phyloP scores from a whole-genome alignment of 2,329 filamentous ascomycete genomes.

The Trichoderma cornu-damae region DNA sequence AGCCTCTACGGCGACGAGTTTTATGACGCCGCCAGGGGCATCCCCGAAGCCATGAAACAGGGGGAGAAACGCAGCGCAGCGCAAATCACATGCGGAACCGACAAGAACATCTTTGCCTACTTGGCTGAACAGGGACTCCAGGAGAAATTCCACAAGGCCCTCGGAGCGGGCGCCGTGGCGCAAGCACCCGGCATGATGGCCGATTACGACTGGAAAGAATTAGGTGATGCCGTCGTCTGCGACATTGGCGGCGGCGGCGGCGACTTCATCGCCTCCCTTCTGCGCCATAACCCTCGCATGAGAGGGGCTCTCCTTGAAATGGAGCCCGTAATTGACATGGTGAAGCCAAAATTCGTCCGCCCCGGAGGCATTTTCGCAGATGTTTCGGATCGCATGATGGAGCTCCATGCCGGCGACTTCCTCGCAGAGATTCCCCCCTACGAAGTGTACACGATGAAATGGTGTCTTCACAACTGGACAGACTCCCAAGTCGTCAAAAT shows the following conservation, averaged over 20 bases:
- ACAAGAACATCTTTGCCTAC: slow-evolving; percentile 38
- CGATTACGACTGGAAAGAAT: slow-evolving; percentile 40
- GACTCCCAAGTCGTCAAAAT: slow-evolving; percentile 32
- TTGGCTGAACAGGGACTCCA: slow-evolving; percentile 33
- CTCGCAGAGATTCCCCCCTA: slow-evolving; percentile 30
- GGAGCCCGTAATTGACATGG: slow-evolving; percentile 32
- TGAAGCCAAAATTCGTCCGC: slow-evolving; percentile 24
- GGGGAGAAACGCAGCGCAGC: slow-evolving; percentile 29
- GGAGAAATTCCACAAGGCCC: slow-evolving; percentile 32
- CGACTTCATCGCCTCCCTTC: slow-evolving; percentile 32
- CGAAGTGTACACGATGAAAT: slow-evolving; percentile 35
- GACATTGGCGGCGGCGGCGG: slow-evolving; percentile 41
- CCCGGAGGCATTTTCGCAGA: slow-evolving; percentile 32
- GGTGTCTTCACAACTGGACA: slow-evolving; percentile 40
- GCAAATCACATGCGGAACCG: slow-evolving; percentile 39
- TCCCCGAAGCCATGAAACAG: slow-evolving; percentile 29
- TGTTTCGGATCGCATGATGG: slow-evolving; percentile 30
- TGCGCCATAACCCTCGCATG: slow-evolving; percentile 30
- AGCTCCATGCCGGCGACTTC: slow-evolving; percentile 34
- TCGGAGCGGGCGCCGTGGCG: slow-evolving; percentile 35
- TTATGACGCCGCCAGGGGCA: slow-evolving; percentile 40
- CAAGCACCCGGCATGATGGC: slow-evolving; percentile 36
- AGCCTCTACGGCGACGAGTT: slow-evolving; percentile 40
- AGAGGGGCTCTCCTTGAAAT: slow-evolving; percentile 35
- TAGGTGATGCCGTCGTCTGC: slow-evolving; percentile 30